Conservation (phyloP, 352 stramenopile species). For the Albugo laibachii region DNA sequence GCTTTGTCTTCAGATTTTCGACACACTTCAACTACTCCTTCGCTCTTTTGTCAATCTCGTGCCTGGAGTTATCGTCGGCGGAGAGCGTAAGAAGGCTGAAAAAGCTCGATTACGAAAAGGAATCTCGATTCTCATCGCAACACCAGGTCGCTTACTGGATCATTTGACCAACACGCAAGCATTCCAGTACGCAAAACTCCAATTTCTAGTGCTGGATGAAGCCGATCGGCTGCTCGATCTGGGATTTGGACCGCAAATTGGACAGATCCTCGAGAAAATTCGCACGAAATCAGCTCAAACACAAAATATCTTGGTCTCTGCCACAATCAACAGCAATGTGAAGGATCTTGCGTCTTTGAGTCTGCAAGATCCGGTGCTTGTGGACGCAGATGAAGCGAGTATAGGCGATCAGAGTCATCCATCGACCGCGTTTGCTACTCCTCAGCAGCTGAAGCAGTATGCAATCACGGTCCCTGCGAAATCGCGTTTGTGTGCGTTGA, state of each 20-base stretch:
- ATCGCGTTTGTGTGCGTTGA: slow-evolving; percentile 81
- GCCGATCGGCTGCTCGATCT: slow-evolving; percentile 93
- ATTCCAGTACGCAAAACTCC: slow-evolving; percentile 6
- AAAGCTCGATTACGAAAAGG: slow-evolving; percentile 73
- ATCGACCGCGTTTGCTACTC: slow-evolving; percentile 68
- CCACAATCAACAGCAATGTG: slow-evolving; percentile 76
- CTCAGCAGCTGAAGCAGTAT: slow-evolving; percentile 88
- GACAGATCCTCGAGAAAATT: slow-evolving; percentile 78
- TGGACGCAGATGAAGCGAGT: slow-evolving; percentile 35
- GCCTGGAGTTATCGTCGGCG: slow-evolving; percentile 75
- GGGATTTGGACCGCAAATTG: slow-evolving; percentile 85
- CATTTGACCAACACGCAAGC: slow-evolving; percentile 53
- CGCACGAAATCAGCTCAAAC: slow-evolving; percentile 1
- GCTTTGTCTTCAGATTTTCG: slow-evolving; percentile 18
- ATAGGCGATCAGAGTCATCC: neutral
- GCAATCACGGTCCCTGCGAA: slow-evolving; percentile 92
- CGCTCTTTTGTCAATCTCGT: slow-evolving; percentile 23
- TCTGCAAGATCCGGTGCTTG: slow-evolving; percentile 43
- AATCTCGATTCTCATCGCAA: slow-evolving; percentile 83
- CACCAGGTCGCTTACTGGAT: slow-evolving; percentile 89
- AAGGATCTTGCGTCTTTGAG: slow-evolving; percentile 68
- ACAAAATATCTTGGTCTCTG: slow-evolving; percentile 74
- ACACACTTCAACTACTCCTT: slow-evolving; percentile 6
- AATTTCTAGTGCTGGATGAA: slow-evolving; percentile 84
- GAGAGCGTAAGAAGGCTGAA: slow-evolving; percentile 77